Evolutionary conservation across 192 early-diverging fungal genomes (phyloP), one percentile per base, ranked within the genome.

Genomic region (Coemansia sp.): DNA sequence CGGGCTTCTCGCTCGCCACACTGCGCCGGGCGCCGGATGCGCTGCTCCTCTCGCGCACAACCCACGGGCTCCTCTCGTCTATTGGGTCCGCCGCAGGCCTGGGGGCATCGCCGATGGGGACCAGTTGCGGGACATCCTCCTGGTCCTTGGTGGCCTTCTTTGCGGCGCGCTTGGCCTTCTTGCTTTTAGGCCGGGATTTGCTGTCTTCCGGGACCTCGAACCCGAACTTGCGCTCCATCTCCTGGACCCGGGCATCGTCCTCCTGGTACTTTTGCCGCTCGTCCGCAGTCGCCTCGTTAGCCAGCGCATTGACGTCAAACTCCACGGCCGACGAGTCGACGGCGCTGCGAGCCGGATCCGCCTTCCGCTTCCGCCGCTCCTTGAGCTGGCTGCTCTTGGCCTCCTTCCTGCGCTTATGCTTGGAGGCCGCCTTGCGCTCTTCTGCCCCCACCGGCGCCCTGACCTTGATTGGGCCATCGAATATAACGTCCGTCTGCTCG

Each of bases 261-360:
- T 56, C 34, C 36, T 60, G 56, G 35, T 44, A 72, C 13, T 25
- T 50, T 29, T 52, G 51, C 45, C 58, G 47, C 22, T 72, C 68
- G 2, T 72, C 68, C 13, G 20, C 52, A 0, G 68, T 64, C 2
- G 68, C 61, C 26, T 37, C 38, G 37, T 47, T 50, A 13, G 42
- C 68, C 28, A 72, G 56, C 12, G 68, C 68, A 20, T 72, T 72
- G 25, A 56, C 40, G 27, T 72, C 68, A 16, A 72, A 26, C n/a
- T 52, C 53, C 6, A 34, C 44, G 3, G 32, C 36, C 3, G 47
- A 35, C 7, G 56, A 18, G 0, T 39, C 36, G 28, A 72, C 31
- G 8, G 60, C 48, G 48, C 22, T 51, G 23, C 30, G 54, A 5
- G 17, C 21, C 27, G 48, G 39, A 6, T 41, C 36, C 6, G 19